Evolutionary conservation across 2,329 filamentous ascomycete species (phyloP).

Genomic region (Clonostachys rhizophaga): DNA sequence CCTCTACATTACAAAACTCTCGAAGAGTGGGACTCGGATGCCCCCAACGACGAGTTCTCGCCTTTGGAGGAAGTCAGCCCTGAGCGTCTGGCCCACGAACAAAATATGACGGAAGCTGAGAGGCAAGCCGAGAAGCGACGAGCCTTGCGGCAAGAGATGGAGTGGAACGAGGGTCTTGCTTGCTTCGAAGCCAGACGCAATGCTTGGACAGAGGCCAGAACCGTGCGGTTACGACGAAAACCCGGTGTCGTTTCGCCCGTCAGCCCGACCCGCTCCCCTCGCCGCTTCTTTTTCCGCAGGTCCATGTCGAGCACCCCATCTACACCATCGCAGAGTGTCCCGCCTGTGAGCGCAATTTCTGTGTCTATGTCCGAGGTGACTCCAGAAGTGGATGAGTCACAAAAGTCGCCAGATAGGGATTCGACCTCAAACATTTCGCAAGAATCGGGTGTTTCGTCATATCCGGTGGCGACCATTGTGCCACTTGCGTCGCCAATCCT

Average conservation of each 20-base stretch:
- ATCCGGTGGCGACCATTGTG: constrained; percentile 58
- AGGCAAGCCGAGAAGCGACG: constrained; percentile 48
- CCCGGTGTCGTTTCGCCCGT: constrained; percentile 11
- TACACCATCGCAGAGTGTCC: not conserved
- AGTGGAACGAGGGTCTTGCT: constrained; percentile 78
- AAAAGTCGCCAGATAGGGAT: not conserved
- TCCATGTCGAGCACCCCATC: constrained; percentile 25
- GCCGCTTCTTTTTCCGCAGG: constrained; percentile 45
- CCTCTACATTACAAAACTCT: constrained; percentile 42
- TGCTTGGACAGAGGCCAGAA: constrained; percentile 78
- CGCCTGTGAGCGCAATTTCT: not conserved
- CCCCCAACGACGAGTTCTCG: constrained; percentile 44
- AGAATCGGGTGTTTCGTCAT: constrained; percentile 9
- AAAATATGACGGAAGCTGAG: constrained; percentile 28
- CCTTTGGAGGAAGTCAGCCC: constrained; percentile 19
- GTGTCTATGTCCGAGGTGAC: not conserved
- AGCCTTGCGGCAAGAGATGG: constrained; percentile 57
- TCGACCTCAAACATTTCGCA: not conserved
- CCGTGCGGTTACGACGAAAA: constrained; percentile 47
- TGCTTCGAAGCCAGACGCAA: constrained; percentile 75
- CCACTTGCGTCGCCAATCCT: constrained; percentile 72
- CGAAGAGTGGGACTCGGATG: constrained; percentile 52
- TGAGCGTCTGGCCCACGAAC: constrained; percentile 7
- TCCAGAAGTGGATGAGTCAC: not conserved
- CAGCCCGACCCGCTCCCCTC: constrained; percentile 12